A percentile compares a stretch with the other conserved stretches of the same genome.
These are phyloP conservation scores for Termitomyces sp. DNA, from an alignment of 1,284 basidiomycete genomes.

Conservation along the genomic window DNA sequence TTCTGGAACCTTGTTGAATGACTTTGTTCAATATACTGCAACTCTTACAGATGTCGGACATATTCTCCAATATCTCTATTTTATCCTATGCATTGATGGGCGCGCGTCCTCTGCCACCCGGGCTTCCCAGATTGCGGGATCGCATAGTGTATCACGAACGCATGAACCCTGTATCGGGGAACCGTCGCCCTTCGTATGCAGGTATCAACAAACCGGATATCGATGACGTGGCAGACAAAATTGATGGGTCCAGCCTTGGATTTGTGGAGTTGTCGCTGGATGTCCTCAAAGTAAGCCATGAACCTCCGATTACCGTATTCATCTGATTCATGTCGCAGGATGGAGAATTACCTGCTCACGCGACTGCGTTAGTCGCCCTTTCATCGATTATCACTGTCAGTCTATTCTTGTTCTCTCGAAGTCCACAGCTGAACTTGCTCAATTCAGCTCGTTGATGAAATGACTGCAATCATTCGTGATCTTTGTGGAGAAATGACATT, in stretches of 20 bases:
- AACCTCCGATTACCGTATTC: not conserved
- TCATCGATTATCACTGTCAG: slow-evolving; percentile 32
- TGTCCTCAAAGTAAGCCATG: slow-evolving; percentile 27
- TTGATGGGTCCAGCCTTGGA: slow-evolving; percentile 34
- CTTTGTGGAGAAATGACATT: slow-evolving; percentile 37
- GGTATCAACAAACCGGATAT: slow-evolving; percentile 10
- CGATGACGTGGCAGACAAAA: slow-evolving; percentile 23
- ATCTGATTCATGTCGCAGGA: slow-evolving; percentile 21
- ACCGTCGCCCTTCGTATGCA: slow-evolving; percentile 5
- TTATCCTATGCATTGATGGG: slow-evolving; percentile 30
- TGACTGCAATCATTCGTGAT: slow-evolving; percentile 28
- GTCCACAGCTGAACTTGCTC: not conserved
- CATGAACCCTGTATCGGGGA: slow-evolving; percentile 12
- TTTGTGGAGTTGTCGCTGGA: slow-evolving; percentile 32
- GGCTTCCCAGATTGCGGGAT: slow-evolving; percentile 33
- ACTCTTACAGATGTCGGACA: slow-evolving; percentile 29
- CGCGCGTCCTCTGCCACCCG: slow-evolving; percentile 30
- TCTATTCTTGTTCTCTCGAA: not conserved
- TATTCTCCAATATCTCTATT: slow-evolving; percentile 34
- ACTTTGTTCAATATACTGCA: not conserved
- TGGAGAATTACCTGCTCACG: slow-evolving; percentile 35
- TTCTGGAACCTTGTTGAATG: slow-evolving; percentile 3
- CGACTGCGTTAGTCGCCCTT: slow-evolving; percentile 35
- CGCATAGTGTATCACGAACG: slow-evolving; percentile 37
- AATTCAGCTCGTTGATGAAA: slow-evolving; percentile 33